Percentiles rank a stretch among this genome's conserved stretches.
Evolutionary conservation across 2,329 filamentous ascomycete species (phyloP).

Genomic region (Diplocarpon mali): DNA sequence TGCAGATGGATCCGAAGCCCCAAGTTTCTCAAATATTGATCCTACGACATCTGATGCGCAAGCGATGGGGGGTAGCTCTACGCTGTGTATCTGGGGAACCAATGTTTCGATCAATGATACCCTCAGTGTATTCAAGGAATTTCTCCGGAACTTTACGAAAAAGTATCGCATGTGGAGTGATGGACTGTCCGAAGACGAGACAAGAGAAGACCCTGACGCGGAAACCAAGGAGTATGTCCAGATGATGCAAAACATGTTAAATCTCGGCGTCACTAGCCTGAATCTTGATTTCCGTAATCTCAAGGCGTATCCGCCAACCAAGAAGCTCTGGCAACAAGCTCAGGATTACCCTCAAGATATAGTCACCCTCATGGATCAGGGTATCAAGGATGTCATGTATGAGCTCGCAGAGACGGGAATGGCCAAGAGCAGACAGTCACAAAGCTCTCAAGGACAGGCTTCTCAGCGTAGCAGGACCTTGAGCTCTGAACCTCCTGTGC

Average conservation of each 20-base stretch:
- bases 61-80: constrained; percentile 68
- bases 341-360: constrained; percentile 94
- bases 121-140: constrained; percentile 79
- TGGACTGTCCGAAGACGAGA: constrained; percentile 69
- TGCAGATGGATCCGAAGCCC: constrained; percentile 43
- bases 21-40: constrained; percentile 52
- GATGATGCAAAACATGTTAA: constrained; percentile 81
- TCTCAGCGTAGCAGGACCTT: constrained; percentile 36
- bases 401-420: constrained; percentile 77
- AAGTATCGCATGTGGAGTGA: constrained; percentile 92
- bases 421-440: constrained; percentile 52
- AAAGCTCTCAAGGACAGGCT: constrained; percentile 37
- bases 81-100: constrained; percentile 89
- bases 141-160: constrained; percentile 79
- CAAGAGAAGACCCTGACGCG: constrained; percentile 55
- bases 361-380: constrained; percentile 91
- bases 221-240: constrained; percentile 75
- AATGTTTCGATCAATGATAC: constrained; percentile 91
- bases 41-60: constrained; percentile 90
- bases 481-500: constrained; percentile 67
- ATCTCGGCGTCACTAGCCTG: constrained; percentile 70
- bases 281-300: constrained; percentile 85
- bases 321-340: constrained; percentile 91
- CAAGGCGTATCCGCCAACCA: constrained; percentile 82
- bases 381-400: constrained; percentile 84